Evolutionary conservation across 2,329 filamentous ascomycete species (phyloP).

Genomic region (Curvularia sp.): DNA sequence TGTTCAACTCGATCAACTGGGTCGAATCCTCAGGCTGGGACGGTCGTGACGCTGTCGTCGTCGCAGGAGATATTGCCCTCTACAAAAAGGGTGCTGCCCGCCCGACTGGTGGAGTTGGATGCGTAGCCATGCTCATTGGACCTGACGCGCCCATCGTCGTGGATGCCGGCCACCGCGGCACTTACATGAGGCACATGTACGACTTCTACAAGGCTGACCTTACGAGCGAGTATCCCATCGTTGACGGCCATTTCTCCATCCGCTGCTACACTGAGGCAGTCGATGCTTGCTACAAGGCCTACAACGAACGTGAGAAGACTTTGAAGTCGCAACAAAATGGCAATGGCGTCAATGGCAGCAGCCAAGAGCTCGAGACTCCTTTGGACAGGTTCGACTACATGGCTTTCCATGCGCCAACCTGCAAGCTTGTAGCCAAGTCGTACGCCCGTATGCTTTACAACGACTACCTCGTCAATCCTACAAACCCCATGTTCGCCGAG

Average conservation of each 20-base stretch:
- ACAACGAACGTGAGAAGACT: constrained; percentile 58
- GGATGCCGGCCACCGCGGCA: constrained; percentile 59
- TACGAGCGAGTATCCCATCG: constrained; percentile 62
- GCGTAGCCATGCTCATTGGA: constrained; percentile 62
- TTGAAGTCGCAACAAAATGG: constrained; percentile 56
- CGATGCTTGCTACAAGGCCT: constrained; percentile 62
- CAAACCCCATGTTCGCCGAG: constrained; percentile 58
- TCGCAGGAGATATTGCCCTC: constrained; percentile 62
- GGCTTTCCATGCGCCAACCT: constrained; percentile 62
- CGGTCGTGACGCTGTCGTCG: constrained; percentile 60
- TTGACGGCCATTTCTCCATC: constrained; percentile 62
- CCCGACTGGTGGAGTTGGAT: constrained; percentile 62
- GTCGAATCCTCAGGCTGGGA: constrained; percentile 63
- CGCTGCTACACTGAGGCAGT: constrained; percentile 62
- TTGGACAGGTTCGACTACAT: constrained; percentile 63
- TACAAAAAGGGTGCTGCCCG: constrained; percentile 63
- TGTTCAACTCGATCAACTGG: constrained; percentile 64
- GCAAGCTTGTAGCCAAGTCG: constrained; percentile 63
- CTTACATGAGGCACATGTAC: constrained; percentile 61
- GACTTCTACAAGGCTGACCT: constrained; percentile 65
- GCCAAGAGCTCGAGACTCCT: constrained; percentile 53
- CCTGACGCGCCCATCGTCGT: constrained; percentile 60
- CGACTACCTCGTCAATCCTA: constrained; percentile 58
- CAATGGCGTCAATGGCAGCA: constrained; percentile 46
- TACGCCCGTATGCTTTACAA: constrained; percentile 62